Conservation (phyloP, 495 filamentous ascomycete species). For the Sporormia fimetaria region DNA sequence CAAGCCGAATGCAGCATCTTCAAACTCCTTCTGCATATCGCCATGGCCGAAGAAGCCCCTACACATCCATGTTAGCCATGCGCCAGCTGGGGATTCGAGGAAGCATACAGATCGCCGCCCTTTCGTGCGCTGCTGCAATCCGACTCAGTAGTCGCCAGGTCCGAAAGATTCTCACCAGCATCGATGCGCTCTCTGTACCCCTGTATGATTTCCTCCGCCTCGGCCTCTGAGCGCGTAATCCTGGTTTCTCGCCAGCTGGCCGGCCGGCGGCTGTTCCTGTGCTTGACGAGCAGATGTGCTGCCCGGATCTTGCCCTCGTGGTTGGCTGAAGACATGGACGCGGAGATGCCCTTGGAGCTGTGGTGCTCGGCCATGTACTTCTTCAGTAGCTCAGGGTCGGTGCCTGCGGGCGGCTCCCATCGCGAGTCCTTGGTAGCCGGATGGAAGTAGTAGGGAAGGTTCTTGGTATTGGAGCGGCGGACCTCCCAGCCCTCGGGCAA, state of each 20-base stretch:
- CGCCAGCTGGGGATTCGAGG: not conserved
- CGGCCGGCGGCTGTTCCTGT: slow-evolving; percentile 71
- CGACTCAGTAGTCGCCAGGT: slow-evolving; percentile 76
- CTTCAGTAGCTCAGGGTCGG: slow-evolving; percentile 84
- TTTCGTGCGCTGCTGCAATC: slow-evolving; percentile 94
- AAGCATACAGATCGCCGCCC: slow-evolving; percentile 70
- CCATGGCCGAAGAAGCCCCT: slow-evolving; percentile 83
- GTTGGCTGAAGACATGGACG: slow-evolving; percentile 30
- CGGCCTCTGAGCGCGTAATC: slow-evolving; percentile 78
- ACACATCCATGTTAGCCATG: slow-evolving; percentile 6
- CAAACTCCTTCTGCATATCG: slow-evolving; percentile 99
- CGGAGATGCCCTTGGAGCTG: slow-evolving; percentile 36
- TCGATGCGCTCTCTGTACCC: slow-evolving; percentile 63
- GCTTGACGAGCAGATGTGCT: slow-evolving; percentile 87
- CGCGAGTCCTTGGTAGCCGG: slow-evolving; percentile 65
- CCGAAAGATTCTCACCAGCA: slow-evolving; percentile 55
- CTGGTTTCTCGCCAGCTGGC: slow-evolving; percentile 83
- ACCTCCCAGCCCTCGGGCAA: slow-evolving; percentile 86
- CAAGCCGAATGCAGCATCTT: slow-evolving; percentile 82
- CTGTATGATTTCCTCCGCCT: slow-evolving; percentile 66
- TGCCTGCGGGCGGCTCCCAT: slow-evolving; percentile 84
- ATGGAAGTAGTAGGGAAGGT: slow-evolving; percentile 98
- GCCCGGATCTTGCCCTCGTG: slow-evolving; percentile 80
- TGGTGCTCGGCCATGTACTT: slow-evolving; percentile 81
- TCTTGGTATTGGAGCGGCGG: slow-evolving; percentile 90